Percentiles rank a stretch among this genome's conserved stretches.
These are phyloP conservation scores for Aspergillus ibericus DNA, from an alignment of 2,329 filamentous ascomycete genomes.

Conservation along the genomic window DNA sequence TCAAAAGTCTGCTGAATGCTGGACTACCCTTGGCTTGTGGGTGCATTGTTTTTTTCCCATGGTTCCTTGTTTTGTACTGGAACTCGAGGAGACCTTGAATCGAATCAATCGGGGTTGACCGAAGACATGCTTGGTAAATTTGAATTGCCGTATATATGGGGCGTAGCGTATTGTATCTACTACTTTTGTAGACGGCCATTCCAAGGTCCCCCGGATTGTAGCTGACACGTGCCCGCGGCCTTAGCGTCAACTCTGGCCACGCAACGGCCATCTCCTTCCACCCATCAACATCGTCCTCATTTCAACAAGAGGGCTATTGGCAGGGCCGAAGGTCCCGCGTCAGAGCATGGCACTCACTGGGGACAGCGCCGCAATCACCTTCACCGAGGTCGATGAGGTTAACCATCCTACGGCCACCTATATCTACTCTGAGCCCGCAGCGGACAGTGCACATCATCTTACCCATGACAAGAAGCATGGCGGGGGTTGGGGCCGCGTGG, in stretches of 20 bases:
- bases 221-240: background rate
- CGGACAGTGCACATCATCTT: background rate
- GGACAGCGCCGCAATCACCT: constrained; percentile 21
- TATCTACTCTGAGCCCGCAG: constrained; percentile 40
- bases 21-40: background rate
- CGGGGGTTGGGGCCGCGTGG: constrained; percentile 41
- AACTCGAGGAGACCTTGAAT: background rate
- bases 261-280: background rate
- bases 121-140: no score
- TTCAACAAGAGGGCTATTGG: no score
- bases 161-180: background rate
- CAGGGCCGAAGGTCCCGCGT: background rate
- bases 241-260: background rate
- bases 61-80: constrained; percentile 6
- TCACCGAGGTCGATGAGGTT: constrained; percentile 50
- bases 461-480: constrained; percentile 1
- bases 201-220: background rate
- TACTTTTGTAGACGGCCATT: background rate
- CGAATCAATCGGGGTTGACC: constrained; percentile 3
- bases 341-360: constrained; percentile 16
- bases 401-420: constrained; percentile 53
- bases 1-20: constrained; percentile 19
- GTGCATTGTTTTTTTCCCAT: constrained; percentile 1
- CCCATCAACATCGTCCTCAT: background rate
- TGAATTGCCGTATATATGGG: background rate